Percentiles rank a stretch among this genome's conserved stretches.
These are phyloP conservation scores for Colletotrichum plurivorum DNA, from an alignment of 2,329 filamentous ascomycete species.

Conservation along the genomic window DNA sequence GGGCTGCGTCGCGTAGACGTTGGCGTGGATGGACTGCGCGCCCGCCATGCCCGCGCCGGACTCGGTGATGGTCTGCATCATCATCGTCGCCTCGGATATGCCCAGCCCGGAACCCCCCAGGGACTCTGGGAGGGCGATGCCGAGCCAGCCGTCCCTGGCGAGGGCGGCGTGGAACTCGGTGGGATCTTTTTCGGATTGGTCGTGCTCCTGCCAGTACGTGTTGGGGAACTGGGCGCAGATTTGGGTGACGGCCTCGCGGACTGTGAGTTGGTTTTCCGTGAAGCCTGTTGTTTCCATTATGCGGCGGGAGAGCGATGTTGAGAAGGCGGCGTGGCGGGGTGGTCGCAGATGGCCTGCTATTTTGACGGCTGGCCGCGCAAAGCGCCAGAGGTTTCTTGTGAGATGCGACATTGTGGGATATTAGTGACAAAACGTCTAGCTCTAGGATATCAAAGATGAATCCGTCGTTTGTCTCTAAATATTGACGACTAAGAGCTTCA, in stretches of 20 bases:
- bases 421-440: too few species aligned
- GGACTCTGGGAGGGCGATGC: constrained; percentile 82
- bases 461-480: background rate
- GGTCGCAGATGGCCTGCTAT: background rate
- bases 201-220: constrained; percentile 82
- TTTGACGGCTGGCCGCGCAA: constrained; percentile 8
- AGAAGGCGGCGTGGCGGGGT: constrained; percentile 47
- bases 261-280: constrained; percentile 79
- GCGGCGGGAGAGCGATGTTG: constrained; percentile 48
- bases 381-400: constrained; percentile 6
- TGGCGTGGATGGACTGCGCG: constrained; percentile 73
- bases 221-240: constrained; percentile 81
- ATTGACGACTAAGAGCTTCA: too few species aligned
- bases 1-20: constrained; percentile 82
- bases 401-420: constrained; percentile 10
- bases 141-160: constrained; percentile 83
- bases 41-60: constrained; percentile 85
- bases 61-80: constrained; percentile 87
- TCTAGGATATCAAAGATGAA: too few species aligned
- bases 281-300: constrained; percentile 83
- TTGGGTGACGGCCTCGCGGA: constrained; percentile 77
- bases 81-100: constrained; percentile 87
- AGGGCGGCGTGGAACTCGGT: constrained; percentile 82
- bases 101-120: constrained; percentile 82
- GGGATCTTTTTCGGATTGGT: constrained; percentile 79